Percentiles rank a stretch among this genome's conserved stretches.
phyloP scores from a whole-genome alignment of 2,329 filamentous ascomycete species.

The Lasiodiplodia sp. region DNA sequence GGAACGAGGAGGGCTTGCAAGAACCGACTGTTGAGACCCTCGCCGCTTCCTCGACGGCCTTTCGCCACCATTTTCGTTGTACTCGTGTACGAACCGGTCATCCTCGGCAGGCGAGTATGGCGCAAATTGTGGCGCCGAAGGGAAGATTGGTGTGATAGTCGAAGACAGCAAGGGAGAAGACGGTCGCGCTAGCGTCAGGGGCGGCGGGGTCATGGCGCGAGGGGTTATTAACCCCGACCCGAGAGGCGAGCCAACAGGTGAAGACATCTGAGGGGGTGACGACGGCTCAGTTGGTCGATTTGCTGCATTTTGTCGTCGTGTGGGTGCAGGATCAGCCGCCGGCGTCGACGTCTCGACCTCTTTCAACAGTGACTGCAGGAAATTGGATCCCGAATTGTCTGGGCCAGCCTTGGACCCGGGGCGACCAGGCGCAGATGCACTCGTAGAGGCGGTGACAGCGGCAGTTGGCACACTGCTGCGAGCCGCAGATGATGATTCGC shows the following conservation, averaged over 20 bases:
- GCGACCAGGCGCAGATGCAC: conserved; percentile 46
- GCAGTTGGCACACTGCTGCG: background rate
- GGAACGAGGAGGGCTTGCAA: conserved; percentile 57
- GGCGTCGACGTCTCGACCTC: conserved; percentile 55
- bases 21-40: conserved; percentile 38
- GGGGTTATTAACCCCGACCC: conserved; percentile 72
- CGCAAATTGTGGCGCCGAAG: conserved; percentile 73
- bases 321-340: conserved; percentile 42
- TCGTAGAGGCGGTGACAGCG: conserved; percentile 49
- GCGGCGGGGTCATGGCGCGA: conserved; percentile 73
- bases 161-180: conserved; percentile 74
- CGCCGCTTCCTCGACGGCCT: conserved; percentile 47
- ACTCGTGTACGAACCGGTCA: conserved; percentile 35
- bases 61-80: conserved; percentile 36
- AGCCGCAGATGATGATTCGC: conserved; percentile 26
- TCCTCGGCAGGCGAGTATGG: conserved; percentile 62
- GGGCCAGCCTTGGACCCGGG: conserved; percentile 39
- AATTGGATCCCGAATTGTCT: conserved; percentile 50
- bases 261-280: conserved; percentile 59
- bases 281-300: conserved; percentile 53
- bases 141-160: conserved; percentile 75
- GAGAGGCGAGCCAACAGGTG: conserved; percentile 71
- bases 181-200: conserved; percentile 66
- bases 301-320: conserved; percentile 49
- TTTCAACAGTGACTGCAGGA: conserved; percentile 84